These are phyloP conservation scores for Boletus vinaceobasis DNA, from an alignment of 768 basidiomycete species.

Conservation along the genomic window DNA sequence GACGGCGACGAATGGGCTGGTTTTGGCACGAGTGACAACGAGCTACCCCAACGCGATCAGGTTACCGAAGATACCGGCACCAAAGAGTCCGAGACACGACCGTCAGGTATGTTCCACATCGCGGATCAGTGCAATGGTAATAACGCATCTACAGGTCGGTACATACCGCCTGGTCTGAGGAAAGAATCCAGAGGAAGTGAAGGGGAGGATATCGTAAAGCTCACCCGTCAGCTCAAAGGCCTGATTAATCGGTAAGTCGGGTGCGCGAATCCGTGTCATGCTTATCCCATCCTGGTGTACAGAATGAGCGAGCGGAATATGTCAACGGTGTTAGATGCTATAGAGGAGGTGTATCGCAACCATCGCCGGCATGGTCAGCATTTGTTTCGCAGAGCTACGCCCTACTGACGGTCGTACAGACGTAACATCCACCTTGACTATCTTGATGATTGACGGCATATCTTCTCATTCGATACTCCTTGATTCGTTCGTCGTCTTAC, in stretches of 20 bases:
- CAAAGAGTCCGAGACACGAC: slow-evolving; percentile 3
- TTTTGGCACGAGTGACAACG: slow-evolving; percentile 20
- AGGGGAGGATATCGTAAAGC: slow-evolving; percentile 46
- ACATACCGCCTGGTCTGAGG: slow-evolving; percentile 82
- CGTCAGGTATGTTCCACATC: slow-evolving; percentile 11
- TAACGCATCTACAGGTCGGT: slow-evolving; percentile 40
- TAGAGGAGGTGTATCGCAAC: slow-evolving; percentile 76
- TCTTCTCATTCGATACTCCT: slow-evolving; percentile 76
- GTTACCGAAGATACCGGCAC: neutral
- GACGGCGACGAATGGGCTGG: slow-evolving; percentile 37
- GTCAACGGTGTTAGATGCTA: slow-evolving; percentile 60
- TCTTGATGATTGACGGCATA: slow-evolving; percentile 73
- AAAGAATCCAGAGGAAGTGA: slow-evolving; percentile 40
- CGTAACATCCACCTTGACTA: slow-evolving; percentile 75
- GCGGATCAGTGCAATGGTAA: neutral
- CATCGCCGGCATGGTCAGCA: slow-evolving; percentile 71
- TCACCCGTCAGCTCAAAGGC: slow-evolving; percentile 79
- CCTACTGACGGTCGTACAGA: slow-evolving; percentile 44
- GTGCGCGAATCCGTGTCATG: neutral
- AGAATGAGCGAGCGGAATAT: slow-evolving; percentile 94
- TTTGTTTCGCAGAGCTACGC: neutral
- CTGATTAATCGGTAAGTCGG: slow-evolving; percentile 71
- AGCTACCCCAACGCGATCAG: neutral
- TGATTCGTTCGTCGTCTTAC: slow-evolving; percentile 85
- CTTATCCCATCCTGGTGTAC: neutral